phyloP scores from a whole-genome alignment of 768 basidiomycete genomes.

The Candolleomyces aberdarensis region DNA sequence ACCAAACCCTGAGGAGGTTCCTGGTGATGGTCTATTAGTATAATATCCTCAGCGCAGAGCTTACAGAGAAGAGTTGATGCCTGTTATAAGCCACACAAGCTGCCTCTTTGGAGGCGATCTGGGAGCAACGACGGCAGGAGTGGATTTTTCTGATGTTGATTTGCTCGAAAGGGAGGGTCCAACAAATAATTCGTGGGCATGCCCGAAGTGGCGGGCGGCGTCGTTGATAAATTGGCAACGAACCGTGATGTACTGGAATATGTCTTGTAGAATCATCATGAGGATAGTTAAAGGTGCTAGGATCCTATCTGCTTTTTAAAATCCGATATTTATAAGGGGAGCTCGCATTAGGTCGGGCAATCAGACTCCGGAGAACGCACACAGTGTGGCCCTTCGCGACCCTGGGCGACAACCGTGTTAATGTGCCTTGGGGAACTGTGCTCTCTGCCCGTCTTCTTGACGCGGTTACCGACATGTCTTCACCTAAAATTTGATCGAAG shows the following conservation, averaged over 20 bases:
- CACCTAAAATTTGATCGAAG: too few relatives aligned
- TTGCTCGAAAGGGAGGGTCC: background rate
- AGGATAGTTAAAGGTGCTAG: too few relatives aligned
- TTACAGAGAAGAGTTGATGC: conserved; percentile 20
- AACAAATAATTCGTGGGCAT: background rate
- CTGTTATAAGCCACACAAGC: conserved; percentile 27
- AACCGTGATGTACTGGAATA: background rate
- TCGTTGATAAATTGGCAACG: background rate
- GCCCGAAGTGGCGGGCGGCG: background rate
- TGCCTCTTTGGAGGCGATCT: conserved; percentile 11
- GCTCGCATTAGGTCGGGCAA: background rate
- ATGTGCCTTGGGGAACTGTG: too few relatives aligned
- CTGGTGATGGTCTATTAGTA: conserved; percentile 6
- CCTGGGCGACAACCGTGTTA: too few relatives aligned
- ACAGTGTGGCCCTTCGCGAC: too few relatives aligned
- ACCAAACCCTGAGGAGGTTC: conserved; percentile 60
- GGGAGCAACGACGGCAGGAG: background rate
- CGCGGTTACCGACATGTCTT: too few relatives aligned
- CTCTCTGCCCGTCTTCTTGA: too few relatives aligned
- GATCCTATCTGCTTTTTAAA: background rate
- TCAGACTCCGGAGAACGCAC: too few relatives aligned
- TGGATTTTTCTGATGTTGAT: background rate
- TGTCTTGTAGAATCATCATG: background rate
- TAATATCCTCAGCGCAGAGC: conserved; percentile 8
- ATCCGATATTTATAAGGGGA: background rate